These are phyloP conservation scores for Aspergillus chevalieri DNA, from an alignment of 2,329 filamentous ascomycete species.

Conservation along the genomic window DNA sequence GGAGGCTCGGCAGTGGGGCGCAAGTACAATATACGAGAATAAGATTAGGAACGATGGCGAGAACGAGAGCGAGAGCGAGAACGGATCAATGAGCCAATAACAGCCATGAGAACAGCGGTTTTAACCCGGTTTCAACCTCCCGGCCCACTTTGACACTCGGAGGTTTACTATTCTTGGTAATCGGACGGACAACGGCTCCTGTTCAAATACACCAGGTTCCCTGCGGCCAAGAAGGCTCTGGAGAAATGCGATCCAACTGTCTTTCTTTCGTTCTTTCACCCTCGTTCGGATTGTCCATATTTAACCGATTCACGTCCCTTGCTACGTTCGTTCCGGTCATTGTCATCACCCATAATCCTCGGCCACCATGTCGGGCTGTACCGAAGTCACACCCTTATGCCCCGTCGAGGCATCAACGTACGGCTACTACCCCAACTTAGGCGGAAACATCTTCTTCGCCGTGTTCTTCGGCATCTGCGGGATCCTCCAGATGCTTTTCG, in stretches of 20 bases:
- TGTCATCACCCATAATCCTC: neutral
- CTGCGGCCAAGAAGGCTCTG: too few species aligned
- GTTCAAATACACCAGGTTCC: too few species aligned
- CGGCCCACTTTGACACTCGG: too few species aligned
- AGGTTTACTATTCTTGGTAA: too few species aligned
- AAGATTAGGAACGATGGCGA: conserved; percentile 10
- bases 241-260: too few species aligned
- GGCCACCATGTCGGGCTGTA: conserved; percentile 20
- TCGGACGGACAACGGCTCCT: too few species aligned
- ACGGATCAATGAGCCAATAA: conserved; percentile 6
- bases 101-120: neutral
- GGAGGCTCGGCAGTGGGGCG: conserved; percentile 9
- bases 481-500: conserved; percentile 44
- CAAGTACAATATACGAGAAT: conserved; percentile 8
- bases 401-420: conserved; percentile 46
- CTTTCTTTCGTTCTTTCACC: neutral
- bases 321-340: neutral
- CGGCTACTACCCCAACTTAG: conserved; percentile 49
- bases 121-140: neutral
- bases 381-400: conserved; percentile 33
- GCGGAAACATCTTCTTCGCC: conserved; percentile 49
- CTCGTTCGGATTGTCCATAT: neutral
- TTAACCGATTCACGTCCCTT: neutral
- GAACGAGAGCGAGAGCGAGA: conserved; percentile 20
- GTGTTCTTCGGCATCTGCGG: conserved; percentile 47